Conservation (phyloP, 768 basidiomycete genomes). For the Sporobolomyces pararoseus region DNA sequence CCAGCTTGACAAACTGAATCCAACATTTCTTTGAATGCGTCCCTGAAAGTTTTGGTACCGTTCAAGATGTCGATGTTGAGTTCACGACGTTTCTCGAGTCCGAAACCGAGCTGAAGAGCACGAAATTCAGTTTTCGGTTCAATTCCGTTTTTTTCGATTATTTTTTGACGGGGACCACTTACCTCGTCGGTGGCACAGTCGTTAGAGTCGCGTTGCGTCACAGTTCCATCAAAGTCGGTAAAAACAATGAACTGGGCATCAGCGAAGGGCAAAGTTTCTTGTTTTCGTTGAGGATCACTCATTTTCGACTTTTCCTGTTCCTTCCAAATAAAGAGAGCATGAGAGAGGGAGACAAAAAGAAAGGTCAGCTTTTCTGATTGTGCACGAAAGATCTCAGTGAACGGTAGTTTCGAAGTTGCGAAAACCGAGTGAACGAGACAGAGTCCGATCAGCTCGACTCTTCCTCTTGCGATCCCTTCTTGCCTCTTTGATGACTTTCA, state of each 20-base stretch:
- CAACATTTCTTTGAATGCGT: constrained; percentile 73
- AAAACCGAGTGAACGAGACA: no score
- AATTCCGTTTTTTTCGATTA: no score
- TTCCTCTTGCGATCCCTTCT: no score
- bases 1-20: constrained; percentile 57
- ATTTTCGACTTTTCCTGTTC: no score
- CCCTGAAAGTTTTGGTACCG: constrained; percentile 69
- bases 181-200: constrained; percentile 41
- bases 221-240: constrained; percentile 42
- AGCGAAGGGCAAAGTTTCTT: constrained; percentile 13
- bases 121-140: not conserved
- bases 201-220: constrained; percentile 35
- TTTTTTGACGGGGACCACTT: not conserved
- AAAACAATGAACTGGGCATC: constrained; percentile 41
- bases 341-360: no score
- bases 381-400: no score
- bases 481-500: no score
- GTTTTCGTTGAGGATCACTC: no score
- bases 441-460: no score
- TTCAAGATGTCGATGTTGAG: constrained; percentile 70
- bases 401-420: no score
- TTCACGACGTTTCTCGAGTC: constrained; percentile 65
- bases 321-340: no score
- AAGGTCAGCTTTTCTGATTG: no score
- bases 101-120: constrained; percentile 74